phyloP scores from a whole-genome alignment of 2,329 filamentous ascomycete species.

The Dryadomyces quercus-mongolicae region DNA sequence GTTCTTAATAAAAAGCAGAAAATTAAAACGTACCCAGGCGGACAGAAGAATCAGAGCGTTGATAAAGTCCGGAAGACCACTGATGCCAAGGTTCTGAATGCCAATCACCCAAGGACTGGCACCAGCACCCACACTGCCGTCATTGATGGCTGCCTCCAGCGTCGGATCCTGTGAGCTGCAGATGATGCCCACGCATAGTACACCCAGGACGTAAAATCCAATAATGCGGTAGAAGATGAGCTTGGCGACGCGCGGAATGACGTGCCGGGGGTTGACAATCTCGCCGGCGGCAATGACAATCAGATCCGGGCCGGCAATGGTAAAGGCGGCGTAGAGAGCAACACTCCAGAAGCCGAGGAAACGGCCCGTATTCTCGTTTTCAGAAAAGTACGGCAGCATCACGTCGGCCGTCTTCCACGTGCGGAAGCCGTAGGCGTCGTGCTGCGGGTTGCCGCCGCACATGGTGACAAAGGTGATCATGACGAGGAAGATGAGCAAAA shows the following conservation, averaged over 20 bases:
- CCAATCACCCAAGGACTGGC: slow-evolving; percentile 37
- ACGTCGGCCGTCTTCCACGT: slow-evolving; percentile 31
- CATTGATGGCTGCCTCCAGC: slow-evolving; percentile 28
- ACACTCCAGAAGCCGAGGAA: slow-evolving; percentile 11
- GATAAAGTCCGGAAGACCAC: slow-evolving; percentile 42
- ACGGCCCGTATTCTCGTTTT: slow-evolving; percentile 18
- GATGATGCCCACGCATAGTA: slow-evolving; percentile 53
- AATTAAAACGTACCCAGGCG: slow-evolving; percentile 31
- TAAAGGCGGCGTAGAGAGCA: slow-evolving; percentile 24
- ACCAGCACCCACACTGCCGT: slow-evolving; percentile 29
- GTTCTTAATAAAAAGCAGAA: too few species aligned
- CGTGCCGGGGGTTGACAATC: slow-evolving; percentile 52
- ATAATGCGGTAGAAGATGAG: slow-evolving; percentile 57
- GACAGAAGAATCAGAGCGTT: slow-evolving; percentile 47
- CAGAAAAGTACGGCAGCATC: slow-evolving; percentile 20
- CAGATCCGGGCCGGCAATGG: slow-evolving; percentile 39
- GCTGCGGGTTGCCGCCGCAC: slow-evolving; percentile 39
- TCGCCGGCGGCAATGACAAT: slow-evolving; percentile 58
- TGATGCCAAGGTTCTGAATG: slow-evolving; percentile 38
- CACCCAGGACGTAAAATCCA: slow-evolving; percentile 54
- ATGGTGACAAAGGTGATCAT: slow-evolving; percentile 42
- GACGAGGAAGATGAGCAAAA: slow-evolving; percentile 42
- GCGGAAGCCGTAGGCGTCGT: slow-evolving; percentile 28
- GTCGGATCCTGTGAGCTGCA: slow-evolving; percentile 42
- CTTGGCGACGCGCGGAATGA: slow-evolving; percentile 53